phyloP scores from a whole-genome alignment of 139 green algal genomes.

The Trebouxia sp. region DNA sequence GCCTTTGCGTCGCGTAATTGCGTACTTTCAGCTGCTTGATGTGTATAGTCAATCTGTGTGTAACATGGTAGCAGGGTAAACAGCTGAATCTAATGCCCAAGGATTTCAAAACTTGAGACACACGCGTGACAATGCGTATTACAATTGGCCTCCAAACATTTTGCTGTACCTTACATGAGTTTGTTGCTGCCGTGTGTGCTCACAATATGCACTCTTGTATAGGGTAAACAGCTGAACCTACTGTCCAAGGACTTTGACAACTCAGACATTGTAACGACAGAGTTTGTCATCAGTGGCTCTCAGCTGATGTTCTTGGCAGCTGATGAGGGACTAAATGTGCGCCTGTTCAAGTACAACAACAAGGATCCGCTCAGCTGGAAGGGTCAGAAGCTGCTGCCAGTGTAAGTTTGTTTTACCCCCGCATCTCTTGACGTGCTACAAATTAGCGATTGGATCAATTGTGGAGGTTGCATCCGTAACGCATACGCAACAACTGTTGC shows the following conservation, averaged over 20 bases:
- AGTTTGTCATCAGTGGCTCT: constrained; percentile 77
- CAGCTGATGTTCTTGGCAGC: constrained; percentile 59
- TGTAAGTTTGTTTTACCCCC: constrained; percentile 19
- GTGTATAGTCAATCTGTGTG: too few relatives aligned
- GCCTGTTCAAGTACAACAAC: constrained; percentile 45
- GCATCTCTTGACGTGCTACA: too few relatives aligned
- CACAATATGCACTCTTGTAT: constrained; percentile 11
- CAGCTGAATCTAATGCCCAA: too few relatives aligned
- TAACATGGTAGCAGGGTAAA: too few relatives aligned
- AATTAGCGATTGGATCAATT: not conserved
- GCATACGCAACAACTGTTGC: not conserved
- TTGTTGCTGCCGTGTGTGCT: not conserved
- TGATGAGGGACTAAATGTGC: constrained; percentile 57
- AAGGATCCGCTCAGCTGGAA: constrained; percentile 48
- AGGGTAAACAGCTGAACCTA: constrained; percentile 51
- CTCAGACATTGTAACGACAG: constrained; percentile 49
- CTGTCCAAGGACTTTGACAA: constrained; percentile 75
- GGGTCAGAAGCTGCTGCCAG: not conserved
- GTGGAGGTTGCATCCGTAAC: not conserved
- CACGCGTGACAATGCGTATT: too few relatives aligned
- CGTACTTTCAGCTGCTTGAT: too few relatives aligned
- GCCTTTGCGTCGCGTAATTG: too few relatives aligned
- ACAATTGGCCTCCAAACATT: too few relatives aligned
- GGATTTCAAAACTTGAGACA: too few relatives aligned
- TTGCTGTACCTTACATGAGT: not conserved